These are phyloP conservation scores for Didymella arachidicola DNA, from an alignment of 2,329 filamentous ascomycete species.

Conservation along the genomic window DNA sequence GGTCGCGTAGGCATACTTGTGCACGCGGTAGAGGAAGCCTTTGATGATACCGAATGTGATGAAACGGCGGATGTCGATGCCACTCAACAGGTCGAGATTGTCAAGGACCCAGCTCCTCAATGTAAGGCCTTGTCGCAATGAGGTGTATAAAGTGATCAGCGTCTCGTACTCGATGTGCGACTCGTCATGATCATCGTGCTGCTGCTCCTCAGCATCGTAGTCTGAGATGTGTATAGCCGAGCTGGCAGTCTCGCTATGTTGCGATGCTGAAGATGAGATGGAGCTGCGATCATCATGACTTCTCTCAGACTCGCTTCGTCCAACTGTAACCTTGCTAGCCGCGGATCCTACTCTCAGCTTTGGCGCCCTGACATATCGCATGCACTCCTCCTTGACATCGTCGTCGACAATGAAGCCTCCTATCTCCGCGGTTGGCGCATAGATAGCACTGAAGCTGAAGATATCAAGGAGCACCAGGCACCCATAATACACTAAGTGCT, in stretches of 20 bases:
- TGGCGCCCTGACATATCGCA: conserved; percentile 72
- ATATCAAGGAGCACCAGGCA: conserved; percentile 90
- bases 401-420: conserved; percentile 79
- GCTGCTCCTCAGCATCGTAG: conserved; percentile 21
- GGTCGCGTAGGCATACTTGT: conserved; percentile 80
- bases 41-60: conserved; percentile 98
- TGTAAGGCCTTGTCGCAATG: conserved; percentile 82
- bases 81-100: conserved; percentile 74
- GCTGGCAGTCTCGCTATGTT: conserved; percentile 25
- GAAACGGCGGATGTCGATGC: conserved; percentile 87
- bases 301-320: conserved; percentile 29
- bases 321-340: conserved; percentile 13
- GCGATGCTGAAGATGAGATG: conserved; percentile 35
- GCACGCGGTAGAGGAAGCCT: conserved; percentile 88
- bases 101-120: conserved; percentile 85
- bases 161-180: conserved; percentile 41
- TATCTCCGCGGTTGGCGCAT: conserved; percentile 81
- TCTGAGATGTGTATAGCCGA: conserved; percentile 28
- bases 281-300: conserved; percentile 33
- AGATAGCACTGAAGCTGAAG: conserved; percentile 92
- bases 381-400: conserved; percentile 84
- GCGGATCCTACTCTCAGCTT: conserved; percentile 38
- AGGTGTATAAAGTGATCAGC: conserved; percentile 83
- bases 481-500: conserved; percentile 92
- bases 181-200: conserved; percentile 25